Conservation (phyloP, 2,329 filamentous ascomycete genomes). For the Davidsoniella eucalypti region DNA sequence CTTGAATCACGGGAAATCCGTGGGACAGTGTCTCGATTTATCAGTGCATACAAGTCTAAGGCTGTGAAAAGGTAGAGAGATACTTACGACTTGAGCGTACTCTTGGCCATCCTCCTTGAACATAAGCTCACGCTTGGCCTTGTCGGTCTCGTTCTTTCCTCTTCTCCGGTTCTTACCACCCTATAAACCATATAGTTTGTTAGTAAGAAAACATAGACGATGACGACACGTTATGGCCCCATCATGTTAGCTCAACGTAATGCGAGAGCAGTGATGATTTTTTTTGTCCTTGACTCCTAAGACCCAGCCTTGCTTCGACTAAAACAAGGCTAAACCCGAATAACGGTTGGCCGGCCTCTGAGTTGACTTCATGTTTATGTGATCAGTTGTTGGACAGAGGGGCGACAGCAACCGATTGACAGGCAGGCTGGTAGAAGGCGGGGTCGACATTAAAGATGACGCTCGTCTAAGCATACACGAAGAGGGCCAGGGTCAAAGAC, state of each 20-base stretch:
- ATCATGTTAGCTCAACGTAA: not conserved
- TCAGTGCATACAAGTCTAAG: too few species aligned
- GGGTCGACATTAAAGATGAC: too few species aligned
- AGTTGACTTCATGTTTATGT: too few species aligned
- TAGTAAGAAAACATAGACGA: not conserved
- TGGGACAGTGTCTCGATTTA: too few species aligned
- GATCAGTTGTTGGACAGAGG: too few species aligned
- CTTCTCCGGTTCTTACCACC: constrained; percentile 96
- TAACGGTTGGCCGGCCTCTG: not conserved
- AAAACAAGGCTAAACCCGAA: not conserved
- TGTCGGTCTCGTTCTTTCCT: constrained; percentile 98
- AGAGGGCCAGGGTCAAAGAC: too few species aligned
- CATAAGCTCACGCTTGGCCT: constrained; percentile 94
- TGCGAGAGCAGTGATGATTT: too few species aligned
- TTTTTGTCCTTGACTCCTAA: not conserved
- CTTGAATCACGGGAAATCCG: too few species aligned
- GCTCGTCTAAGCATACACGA: too few species aligned
- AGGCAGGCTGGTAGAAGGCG: too few species aligned
- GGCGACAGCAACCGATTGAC: too few species aligned
- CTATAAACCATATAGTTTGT: constrained; percentile 28
- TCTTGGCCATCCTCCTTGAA: constrained; percentile 97
- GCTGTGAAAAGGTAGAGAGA: not conserved
- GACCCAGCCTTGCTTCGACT: not conserved
- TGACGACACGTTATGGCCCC: not conserved
- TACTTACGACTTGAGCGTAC: constrained; percentile 20